Conservation (phyloP, 1,284 basidiomycete species). For the Cystobasidiaceae sp. region DNA sequence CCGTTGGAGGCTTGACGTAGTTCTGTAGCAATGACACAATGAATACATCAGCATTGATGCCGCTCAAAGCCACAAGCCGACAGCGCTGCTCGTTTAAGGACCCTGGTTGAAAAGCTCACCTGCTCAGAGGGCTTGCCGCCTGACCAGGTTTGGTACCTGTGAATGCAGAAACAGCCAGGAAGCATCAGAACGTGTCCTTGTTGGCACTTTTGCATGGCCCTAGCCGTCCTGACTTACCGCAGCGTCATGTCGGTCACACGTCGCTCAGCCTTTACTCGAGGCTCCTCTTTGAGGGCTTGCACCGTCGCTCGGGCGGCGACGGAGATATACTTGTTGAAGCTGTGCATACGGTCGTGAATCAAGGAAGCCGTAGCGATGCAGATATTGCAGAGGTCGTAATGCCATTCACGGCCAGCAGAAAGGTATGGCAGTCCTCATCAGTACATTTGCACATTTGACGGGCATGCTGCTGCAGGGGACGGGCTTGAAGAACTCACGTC, state of each 20-base stretch:
- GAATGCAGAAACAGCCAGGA: too few relatives aligned
- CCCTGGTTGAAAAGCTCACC: too few relatives aligned
- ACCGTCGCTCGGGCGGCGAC: slow-evolving; percentile 49
- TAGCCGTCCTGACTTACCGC: not conserved
- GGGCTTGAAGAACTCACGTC: not conserved
- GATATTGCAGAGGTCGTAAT: not conserved
- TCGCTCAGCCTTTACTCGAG: slow-evolving; percentile 47
- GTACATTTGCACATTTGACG: not conserved
- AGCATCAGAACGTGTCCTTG: not conserved
- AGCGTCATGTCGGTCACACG: slow-evolving; percentile 35
- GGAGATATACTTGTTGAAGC: slow-evolving; percentile 51
- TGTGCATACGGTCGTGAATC: slow-evolving; percentile 35
- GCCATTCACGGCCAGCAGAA: not conserved
- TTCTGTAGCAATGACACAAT: not conserved
- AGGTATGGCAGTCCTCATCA: not conserved
- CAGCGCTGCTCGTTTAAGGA: too few relatives aligned
- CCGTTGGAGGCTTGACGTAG: slow-evolving; percentile 26
- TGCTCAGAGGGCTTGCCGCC: slow-evolving; percentile 29
- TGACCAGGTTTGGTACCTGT: slow-evolving; percentile 26
- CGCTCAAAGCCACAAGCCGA: too few relatives aligned
- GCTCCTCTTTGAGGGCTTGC: slow-evolving; percentile 49
- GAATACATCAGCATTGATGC: not conserved
- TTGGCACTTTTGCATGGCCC: not conserved
- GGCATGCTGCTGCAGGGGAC: not conserved
- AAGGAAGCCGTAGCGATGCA: not conserved